Conservation (phyloP, 1,139 yeast species). For the Magnusiomyces suaveolens region DNA sequence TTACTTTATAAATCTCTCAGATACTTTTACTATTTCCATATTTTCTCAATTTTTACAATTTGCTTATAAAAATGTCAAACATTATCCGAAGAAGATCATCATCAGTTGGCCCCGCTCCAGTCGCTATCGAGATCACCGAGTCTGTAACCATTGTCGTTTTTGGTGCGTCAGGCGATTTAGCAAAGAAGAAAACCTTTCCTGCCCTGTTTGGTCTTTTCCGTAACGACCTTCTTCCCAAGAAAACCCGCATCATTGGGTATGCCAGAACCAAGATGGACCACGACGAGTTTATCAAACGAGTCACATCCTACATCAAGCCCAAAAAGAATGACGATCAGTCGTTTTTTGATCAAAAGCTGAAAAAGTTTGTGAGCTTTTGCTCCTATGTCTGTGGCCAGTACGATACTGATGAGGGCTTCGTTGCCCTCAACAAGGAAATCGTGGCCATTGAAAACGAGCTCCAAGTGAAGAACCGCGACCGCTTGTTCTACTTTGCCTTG, state of each 20-base stretch:
- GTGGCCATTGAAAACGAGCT: constrained; percentile 46
- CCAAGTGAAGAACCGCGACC: constrained; percentile 36
- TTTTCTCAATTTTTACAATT: no score
- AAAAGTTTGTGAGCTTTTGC: constrained; percentile 55
- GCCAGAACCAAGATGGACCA: constrained; percentile 71
- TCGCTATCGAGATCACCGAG: constrained; percentile 1
- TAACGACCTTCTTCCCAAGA: constrained; percentile 65
- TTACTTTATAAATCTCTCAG: no score
- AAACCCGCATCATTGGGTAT: constrained; percentile 75
- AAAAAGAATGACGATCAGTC: constrained; percentile 37
- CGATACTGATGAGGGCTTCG: constrained; percentile 67
- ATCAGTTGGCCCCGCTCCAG: neutral
- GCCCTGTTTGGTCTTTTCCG: constrained; percentile 34
- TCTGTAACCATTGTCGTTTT: constrained; percentile 53
- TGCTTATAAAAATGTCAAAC: constrained; percentile 7
- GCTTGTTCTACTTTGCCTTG: constrained; percentile 83
- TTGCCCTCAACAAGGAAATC: constrained; percentile 45
- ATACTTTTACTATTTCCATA: no score
- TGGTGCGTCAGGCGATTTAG: constrained; percentile 96
- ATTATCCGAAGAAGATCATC: constrained; percentile 8
- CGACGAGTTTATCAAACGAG: constrained; percentile 58
- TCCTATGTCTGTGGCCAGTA: constrained; percentile 70
- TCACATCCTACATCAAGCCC: constrained; percentile 56
- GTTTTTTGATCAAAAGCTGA: constrained; percentile 33
- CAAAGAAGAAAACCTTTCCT: constrained; percentile 80